Evolutionary conservation across 2,329 filamentous ascomycete species (phyloP), one percentile per base, ranked within the genome.

Genomic region (Colletotrichum somersetense): DNA sequence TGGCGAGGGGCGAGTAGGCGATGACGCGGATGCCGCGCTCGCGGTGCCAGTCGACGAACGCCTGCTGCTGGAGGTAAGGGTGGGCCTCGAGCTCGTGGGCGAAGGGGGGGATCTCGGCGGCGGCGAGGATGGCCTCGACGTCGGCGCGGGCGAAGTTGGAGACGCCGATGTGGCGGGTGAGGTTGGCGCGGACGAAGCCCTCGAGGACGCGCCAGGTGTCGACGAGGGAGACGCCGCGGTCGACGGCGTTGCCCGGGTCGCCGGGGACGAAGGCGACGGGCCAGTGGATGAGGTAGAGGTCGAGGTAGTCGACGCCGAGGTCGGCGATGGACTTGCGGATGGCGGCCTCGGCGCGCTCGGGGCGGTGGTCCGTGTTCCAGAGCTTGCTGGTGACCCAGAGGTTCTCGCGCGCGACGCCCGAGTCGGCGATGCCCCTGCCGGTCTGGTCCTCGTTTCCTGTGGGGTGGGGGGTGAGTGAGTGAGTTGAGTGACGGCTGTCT

Each of bases 371-470:
- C 3, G 76, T 89, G 86, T 92, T 92, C 84, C 91, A 91, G 56
- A 93, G 85, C 83, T 93, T 93, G 74, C 90, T 92, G 73, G 91
- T 93, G 67, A 90, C 77, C 84, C 87, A 88, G 63, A 88, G 81
- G 53, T 87, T 81, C 6, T 81, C 79, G n/a, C 86, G 82, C 2
- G 82, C 77, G 1, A 88, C 78, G 7, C 80, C 81, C 4, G 82
- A 83, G 72, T 84, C 81, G 59, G 80, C 80, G 73, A 88, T 86
- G 7, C 85, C 86, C 50, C 82, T 75, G 3, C 86, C 86, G 23
- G 87, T 85, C 70, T 87, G 84, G 1, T 77, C 76, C 74, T 88
- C 90, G 77, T 91, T 91, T 77, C 88, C 66, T 73, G 23, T 3
- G 30, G 30, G 26, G 26, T n/a, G 3, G 30, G 30, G 30, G 4